phyloP scores from a whole-genome alignment of 2,329 filamentous ascomycete genomes.

The Magnaporthiopsis rhizophila region DNA sequence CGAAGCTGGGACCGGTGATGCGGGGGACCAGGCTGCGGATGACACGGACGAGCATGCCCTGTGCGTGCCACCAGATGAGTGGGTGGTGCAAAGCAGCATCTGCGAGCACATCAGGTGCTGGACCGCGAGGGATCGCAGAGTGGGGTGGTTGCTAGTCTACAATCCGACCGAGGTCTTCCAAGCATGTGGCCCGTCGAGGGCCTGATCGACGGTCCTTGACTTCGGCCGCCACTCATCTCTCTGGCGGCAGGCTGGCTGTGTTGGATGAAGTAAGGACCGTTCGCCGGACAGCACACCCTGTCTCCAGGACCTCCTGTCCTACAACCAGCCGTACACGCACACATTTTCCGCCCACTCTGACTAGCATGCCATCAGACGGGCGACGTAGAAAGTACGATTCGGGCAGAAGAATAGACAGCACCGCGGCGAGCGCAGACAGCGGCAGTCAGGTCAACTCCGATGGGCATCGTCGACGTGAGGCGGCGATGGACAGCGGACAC shows the following conservation, averaged over 20 bases:
- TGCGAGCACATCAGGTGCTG: slow-evolving; percentile 14
- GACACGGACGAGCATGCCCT: slow-evolving; percentile 19
- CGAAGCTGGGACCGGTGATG: slow-evolving; percentile 14
- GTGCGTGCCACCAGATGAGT: slow-evolving; percentile 19
- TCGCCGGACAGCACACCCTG: no score
- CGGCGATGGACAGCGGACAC: no score
- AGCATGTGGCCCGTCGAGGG: no score
- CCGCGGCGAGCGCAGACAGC: slow-evolving; percentile 18
- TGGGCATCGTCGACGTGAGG: no score
- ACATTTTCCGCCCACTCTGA: slow-evolving; percentile 30
- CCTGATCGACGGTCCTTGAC: no score
- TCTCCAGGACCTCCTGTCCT: no score
- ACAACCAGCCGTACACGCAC: slow-evolving; percentile 21
- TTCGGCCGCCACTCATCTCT: background rate
- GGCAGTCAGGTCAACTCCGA: slow-evolving; percentile 10
- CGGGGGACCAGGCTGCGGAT: slow-evolving; percentile 14
- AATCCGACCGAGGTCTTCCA: no score
- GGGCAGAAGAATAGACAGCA: slow-evolving; percentile 22
- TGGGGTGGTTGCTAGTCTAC: no score
- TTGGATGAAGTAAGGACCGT: no score
- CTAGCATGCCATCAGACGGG: slow-evolving; percentile 31
- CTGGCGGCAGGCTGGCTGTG: background rate
- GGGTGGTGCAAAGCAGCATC: slow-evolving; percentile 19
- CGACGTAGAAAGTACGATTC: slow-evolving; percentile 33
- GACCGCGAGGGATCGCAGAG: no score